Percentiles rank a stretch among this genome's conserved stretches.
Evolutionary conservation across 1,139 yeast genomes (phyloP).

Genomic region (Diutina rugosa): DNA sequence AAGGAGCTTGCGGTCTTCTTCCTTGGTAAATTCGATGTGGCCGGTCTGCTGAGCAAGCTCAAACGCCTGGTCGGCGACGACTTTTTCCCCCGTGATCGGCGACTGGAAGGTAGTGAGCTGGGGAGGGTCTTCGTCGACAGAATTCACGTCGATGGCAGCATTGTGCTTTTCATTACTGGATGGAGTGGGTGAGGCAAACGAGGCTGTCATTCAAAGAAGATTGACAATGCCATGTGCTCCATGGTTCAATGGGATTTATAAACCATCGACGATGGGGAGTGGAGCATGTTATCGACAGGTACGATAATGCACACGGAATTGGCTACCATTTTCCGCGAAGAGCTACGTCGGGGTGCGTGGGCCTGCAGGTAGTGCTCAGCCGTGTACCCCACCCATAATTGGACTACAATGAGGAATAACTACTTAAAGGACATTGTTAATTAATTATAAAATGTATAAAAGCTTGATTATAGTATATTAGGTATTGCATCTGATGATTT

Average conservation of each 20-base stretch:
- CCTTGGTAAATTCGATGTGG: neutral
- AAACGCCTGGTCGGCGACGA: neutral
- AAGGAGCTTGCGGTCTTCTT: slow-evolving; percentile 4
- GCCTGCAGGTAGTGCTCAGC: neutral
- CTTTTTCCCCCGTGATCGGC: slow-evolving; percentile 5
- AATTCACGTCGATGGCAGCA: neutral
- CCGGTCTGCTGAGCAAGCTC: slow-evolving; percentile 2
- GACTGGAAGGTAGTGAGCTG: slow-evolving; percentile 4
- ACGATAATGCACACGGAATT: neutral
- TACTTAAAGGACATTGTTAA: too few relatives aligned
- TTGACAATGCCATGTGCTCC: neutral
- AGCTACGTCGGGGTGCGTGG: neutral
- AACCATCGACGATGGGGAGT: neutral
- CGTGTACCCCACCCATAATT: neutral
- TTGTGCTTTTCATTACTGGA: neutral
- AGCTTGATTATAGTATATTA: too few relatives aligned
- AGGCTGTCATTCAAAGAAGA: neutral
- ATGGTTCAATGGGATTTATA: neutral
- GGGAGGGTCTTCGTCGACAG: neutral
- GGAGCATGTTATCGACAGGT: neutral
- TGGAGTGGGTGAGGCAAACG: neutral
- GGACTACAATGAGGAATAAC: neutral
- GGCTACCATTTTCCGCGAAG: neutral
- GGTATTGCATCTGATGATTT: neutral
- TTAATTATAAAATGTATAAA: too few relatives aligned